Evolutionary conservation across 805 yeast genomes (phyloP).

Genomic region (Torulaspora indica): DNA sequence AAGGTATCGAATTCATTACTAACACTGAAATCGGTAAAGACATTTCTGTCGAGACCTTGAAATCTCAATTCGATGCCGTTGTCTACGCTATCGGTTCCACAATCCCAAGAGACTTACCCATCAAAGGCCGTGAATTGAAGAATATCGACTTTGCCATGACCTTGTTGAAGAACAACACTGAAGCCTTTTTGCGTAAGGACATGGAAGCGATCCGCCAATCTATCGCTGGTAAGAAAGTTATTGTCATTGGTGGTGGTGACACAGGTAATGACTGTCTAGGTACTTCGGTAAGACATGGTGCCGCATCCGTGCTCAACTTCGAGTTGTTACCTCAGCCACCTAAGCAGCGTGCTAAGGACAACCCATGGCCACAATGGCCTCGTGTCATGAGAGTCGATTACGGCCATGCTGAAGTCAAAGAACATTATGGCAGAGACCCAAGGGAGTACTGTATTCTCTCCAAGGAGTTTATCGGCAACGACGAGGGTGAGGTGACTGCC

Average conservation of each 20-base stretch:
- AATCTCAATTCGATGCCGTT: slow-evolving; percentile 69
- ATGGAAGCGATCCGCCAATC: slow-evolving; percentile 69
- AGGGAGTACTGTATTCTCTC: slow-evolving; percentile 94
- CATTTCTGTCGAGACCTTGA: slow-evolving; percentile 63
- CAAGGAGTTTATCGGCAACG: slow-evolving; percentile 93
- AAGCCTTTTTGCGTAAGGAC: slow-evolving; percentile 77
- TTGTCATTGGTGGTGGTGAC: slow-evolving; percentile 99
- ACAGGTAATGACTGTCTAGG: slow-evolving; percentile 99
- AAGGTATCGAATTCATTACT: slow-evolving; percentile 77
- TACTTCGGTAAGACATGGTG: slow-evolving; percentile 95
- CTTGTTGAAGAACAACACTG: slow-evolving; percentile 79
- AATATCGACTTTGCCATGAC: slow-evolving; percentile 95
- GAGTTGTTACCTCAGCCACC: slow-evolving; percentile 94
- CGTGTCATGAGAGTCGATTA: slow-evolving; percentile 95
- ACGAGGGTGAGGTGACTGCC: slow-evolving; percentile 89
- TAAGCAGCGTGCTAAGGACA: slow-evolving; percentile 77
- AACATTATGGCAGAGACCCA: slow-evolving; percentile 95
- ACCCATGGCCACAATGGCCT: slow-evolving; percentile 99
- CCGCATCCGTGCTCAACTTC: slow-evolving; percentile 87
- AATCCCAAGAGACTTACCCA: slow-evolving; percentile 89
- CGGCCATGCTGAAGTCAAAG: slow-evolving; percentile 92
- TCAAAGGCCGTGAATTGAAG: slow-evolving; percentile 87
- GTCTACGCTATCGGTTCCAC: slow-evolving; percentile 92
- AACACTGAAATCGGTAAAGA: slow-evolving; percentile 83
- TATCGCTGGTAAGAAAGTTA: slow-evolving; percentile 80